These are phyloP conservation scores for Leishmania tarentolae DNA, from an alignment of 208 protist genomes.

Conservation along the genomic window DNA sequence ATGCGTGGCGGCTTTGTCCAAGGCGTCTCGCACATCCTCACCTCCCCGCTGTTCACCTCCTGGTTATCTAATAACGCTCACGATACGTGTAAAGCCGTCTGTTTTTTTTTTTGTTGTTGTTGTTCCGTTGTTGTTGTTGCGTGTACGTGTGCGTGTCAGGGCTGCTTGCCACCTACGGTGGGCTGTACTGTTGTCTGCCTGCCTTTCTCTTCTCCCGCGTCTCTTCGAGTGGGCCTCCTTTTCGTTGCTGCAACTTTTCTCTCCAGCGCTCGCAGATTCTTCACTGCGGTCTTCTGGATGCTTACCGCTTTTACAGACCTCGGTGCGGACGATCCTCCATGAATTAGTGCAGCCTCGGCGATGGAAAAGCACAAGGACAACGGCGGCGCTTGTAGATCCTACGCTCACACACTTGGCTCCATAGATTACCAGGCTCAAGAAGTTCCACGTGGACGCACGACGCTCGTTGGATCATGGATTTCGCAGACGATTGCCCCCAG, in stretches of 20 bases:
- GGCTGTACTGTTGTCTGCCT: not conserved
- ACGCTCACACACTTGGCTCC: not conserved
- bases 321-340: not conserved
- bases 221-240: not conserved
- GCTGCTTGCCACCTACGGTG: not conserved
- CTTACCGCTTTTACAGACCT: not conserved
- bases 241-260: not conserved
- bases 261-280: not conserved
- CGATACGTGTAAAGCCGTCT: not conserved
- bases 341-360: not conserved
- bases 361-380: not conserved
- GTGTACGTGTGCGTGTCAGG: not conserved
- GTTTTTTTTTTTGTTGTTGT: not conserved
- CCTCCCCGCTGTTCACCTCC: conserved; percentile 1
- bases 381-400: not conserved
- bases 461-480: not conserved
- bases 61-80: conserved; percentile 7
- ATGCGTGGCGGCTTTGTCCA: not conserved
- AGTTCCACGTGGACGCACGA: not conserved
- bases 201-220: not conserved
- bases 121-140: not conserved
- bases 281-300: not conserved
- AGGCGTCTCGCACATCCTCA: not conserved
- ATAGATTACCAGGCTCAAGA: not conserved
- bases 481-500: not conserved